phyloP scores from a whole-genome alignment of 371 early-diverging fungal species.

The Lichtheimia ramosa region DNA sequence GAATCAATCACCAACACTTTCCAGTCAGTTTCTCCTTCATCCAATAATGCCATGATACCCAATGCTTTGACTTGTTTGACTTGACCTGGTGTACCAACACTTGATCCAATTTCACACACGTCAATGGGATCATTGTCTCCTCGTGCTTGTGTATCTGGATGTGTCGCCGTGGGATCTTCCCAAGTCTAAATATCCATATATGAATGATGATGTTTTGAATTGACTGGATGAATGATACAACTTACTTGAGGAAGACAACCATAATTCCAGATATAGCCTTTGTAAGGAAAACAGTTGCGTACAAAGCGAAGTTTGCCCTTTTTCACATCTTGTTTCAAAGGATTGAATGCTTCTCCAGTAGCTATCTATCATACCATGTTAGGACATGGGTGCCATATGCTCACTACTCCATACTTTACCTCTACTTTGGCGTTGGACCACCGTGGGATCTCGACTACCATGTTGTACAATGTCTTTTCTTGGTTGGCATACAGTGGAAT shows the following conservation, averaged over 20 bases:
- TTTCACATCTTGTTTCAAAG: slow-evolving; percentile 99
- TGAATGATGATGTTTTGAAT: not conserved
- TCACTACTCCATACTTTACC: slow-evolving; percentile 43
- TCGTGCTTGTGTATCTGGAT: slow-evolving; percentile 85
- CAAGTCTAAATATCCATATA: slow-evolving; percentile 72
- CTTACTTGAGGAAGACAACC: slow-evolving; percentile 95
- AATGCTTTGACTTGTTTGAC: slow-evolving; percentile 97
- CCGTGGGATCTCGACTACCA: slow-evolving; percentile 99
- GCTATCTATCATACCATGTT: slow-evolving; percentile 62
- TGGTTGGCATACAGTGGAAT: slow-evolving; percentile 93
- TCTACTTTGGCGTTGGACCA: slow-evolving; percentile 99
- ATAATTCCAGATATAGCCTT: slow-evolving; percentile 99
- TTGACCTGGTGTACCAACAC: slow-evolving; percentile 82
- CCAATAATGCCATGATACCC: slow-evolving; percentile 93
- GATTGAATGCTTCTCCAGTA: slow-evolving; percentile 93
- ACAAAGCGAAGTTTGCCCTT: slow-evolving; percentile 99
- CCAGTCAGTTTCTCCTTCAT: slow-evolving; percentile 99
- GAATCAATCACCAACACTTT: slow-evolving; percentile 93
- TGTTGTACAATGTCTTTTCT: slow-evolving; percentile 88
- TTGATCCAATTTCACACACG: slow-evolving; percentile 93
- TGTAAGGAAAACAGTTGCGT: slow-evolving; percentile 99
- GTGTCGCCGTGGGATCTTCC: slow-evolving; percentile 92
- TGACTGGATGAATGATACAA: not conserved
- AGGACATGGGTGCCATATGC: not conserved
- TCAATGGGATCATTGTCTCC: slow-evolving; percentile 99